Evolutionary conservation across 2,329 filamentous ascomycete species (phyloP).

Genomic region (Lachnellula cervina): DNA sequence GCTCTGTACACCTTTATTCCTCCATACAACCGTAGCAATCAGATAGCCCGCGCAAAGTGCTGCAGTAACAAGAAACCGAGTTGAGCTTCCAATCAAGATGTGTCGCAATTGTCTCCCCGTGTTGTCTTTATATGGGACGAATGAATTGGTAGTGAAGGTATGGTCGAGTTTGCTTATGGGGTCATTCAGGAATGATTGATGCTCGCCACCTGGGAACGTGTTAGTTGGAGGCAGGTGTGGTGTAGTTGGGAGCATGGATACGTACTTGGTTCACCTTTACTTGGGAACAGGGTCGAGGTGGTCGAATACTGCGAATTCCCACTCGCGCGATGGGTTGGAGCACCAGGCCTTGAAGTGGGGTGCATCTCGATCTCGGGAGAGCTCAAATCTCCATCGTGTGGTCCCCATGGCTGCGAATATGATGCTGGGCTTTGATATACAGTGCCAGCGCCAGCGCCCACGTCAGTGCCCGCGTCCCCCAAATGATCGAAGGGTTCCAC

Average conservation of each 20-base stretch:
- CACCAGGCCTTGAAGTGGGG: background rate
- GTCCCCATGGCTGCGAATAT: slow-evolving; percentile 10
- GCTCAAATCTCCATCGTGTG: slow-evolving; percentile 15
- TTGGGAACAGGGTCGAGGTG: slow-evolving; percentile 10
- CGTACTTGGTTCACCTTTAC: background rate
- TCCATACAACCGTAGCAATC: slow-evolving; percentile 12
- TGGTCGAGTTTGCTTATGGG: slow-evolving; percentile 17
- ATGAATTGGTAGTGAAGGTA: slow-evolving; percentile 14
- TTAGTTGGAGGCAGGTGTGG: background rate
- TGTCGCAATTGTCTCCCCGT: slow-evolving; percentile 23
- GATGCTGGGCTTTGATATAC: slow-evolving; percentile 11
- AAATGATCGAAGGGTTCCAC: slow-evolving; percentile 14
- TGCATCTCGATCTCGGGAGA: slow-evolving; percentile 16
- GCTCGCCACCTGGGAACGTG: slow-evolving; percentile 7
- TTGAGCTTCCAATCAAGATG: slow-evolving; percentile 21
- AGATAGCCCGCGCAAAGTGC: slow-evolving; percentile 23
- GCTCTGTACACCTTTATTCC: slow-evolving; percentile 28
- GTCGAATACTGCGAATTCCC: slow-evolving; percentile 11
- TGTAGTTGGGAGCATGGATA: background rate
- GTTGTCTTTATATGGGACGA: slow-evolving; percentile 21
- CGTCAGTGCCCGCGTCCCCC: slow-evolving; percentile 8
- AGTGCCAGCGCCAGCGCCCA: slow-evolving; percentile 1
- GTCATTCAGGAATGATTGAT: slow-evolving; percentile 21
- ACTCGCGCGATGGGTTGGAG: slow-evolving; percentile 4
- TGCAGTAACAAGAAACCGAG: slow-evolving; percentile 21